Evolutionary conservation across 116 monocot genomes (phyloP), one percentile per base, ranked within the genome.

Genomic region (Iris pallida): DNA sequence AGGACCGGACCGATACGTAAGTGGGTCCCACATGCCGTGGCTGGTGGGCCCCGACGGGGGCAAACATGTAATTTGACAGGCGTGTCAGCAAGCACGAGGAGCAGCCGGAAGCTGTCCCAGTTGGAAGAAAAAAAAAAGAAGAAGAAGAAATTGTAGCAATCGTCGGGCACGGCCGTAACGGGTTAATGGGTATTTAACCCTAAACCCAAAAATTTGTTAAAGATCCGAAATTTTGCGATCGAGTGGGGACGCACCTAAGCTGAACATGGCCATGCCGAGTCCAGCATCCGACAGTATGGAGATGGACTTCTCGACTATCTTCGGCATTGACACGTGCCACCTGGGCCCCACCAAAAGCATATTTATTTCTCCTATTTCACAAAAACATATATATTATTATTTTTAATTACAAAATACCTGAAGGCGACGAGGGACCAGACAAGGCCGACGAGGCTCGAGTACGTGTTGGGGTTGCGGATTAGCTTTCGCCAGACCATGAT

Each of bases 401-500:
- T 15, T 1, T 10, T 9, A 16, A 20, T 48, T 15, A 8, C 3
- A 4, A 54, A 46, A 4, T 16, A 94, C 93, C 90, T 62, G 82
- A 80, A 90, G 42, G 93, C 71, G 20, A 94, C 74, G 45, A 94
- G 87, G 64, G 94, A 84, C 94, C 94, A 94, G 55, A 79, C 59
- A 12, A 94, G 82, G 20, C 94, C 94, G 68, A 94, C 72, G 42
- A 94, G 69, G 67, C 87, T 87, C 45, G 90, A 84, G 64, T 94
- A 94, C 42, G 94, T 90, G 85, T 94, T 90, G 53, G 94, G 94
- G 54, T 94, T 94, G 55, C 90, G 81, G 53, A 90, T 86, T 42
- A 94, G 85, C 64, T 87, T 90, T 20, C 89, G 82, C 94, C 94
- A 87, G 42, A 94, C 94, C 90, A 89, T 94, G 75, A 93, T 89